A percentile compares a stretch with the other conserved stretches of the same genome.
Evolutionary conservation across 176 grass and related monocot genomes (phyloP).

Genomic region (Musa schizocarpa): DNA sequence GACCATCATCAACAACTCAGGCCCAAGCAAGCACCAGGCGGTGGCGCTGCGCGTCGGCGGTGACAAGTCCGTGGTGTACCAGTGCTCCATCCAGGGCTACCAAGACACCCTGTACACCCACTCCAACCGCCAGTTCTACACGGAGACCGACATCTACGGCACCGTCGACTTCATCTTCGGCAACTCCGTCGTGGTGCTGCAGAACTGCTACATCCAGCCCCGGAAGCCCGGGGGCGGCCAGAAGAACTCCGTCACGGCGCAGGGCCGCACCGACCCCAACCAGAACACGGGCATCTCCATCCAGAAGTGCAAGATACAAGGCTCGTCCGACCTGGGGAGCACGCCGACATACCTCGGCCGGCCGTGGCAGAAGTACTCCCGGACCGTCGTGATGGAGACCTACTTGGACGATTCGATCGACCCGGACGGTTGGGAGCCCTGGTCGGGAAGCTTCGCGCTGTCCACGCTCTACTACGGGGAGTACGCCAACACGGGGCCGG

Average conservation of each 20-base stretch:
- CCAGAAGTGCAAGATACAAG: constrained; percentile 45
- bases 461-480: constrained; percentile 66
- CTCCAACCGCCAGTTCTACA: constrained; percentile 76
- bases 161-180: constrained; percentile 88
- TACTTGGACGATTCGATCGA: constrained; percentile 37
- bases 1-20: constrained; percentile 61
- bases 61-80: constrained; percentile 65
- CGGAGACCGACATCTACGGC: constrained; percentile 37
- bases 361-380: constrained; percentile 56
- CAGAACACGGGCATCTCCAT: constrained; percentile 74
- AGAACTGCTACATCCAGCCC: constrained; percentile 54
- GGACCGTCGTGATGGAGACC: constrained; percentile 47
- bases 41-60: constrained; percentile 50
- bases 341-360: constrained; percentile 55
- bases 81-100: constrained; percentile 50
- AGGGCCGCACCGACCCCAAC: constrained; percentile 59
- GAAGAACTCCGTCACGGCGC: constrained; percentile 50
- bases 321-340: constrained; percentile 29
- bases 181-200: constrained; percentile 54
- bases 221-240: constrained; percentile 21
- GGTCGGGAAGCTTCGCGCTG: constrained; percentile 40
- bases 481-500: constrained; percentile 48
- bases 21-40: constrained; percentile 47
- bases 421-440: constrained; percentile 41
- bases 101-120: constrained; percentile 67